Base-by-base conservation (phyloP, 345 rosid genomes). In the Eucalyptus paniculata region DNA sequence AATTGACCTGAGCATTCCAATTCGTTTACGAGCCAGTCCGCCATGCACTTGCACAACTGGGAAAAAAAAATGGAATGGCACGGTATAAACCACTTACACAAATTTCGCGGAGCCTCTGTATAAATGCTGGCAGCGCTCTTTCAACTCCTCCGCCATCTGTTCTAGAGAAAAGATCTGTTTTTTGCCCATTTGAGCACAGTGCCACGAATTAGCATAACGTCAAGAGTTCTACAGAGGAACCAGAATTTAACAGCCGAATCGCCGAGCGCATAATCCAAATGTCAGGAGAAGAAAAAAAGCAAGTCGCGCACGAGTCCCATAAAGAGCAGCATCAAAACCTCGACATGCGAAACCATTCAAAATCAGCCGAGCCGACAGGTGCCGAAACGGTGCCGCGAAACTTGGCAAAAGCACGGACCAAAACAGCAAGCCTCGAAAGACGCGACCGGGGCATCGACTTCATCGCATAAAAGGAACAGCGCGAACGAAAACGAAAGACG, bases 81-180 rank as follows among this genome's bases (percentile, higher is more conserved):
- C 9, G 37, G 21, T 37, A 24, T 87, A 50, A 37, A 65, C 50
- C 40, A 88, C 97, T 92, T 93, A 97, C 99, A 95, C 91, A 89
- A 92, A 96, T 89, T 91, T 95, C 86, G 93, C 91, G 65, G 93
- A 93, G 86, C 98, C 99, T 91, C 93, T 95, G 91, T 91, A 93
- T 34, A 97, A 92, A 47, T 58, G 93, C 92, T 95, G 99, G 92
- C 98, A 96, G 83, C 97, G 98, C 89, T 94, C 96, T 92, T 91
- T 94, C 90, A 97, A 89, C 92, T 96, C 97, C 50, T 94, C 96
- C 90, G 96, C 92, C 69, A 93, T 90, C 49, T 94, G 92, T 89
- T 96, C 97, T 50, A 95, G 91, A 72, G 93, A 91, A 89, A 42
- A 92, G 87, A 97, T 88, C 98, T 97, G 93, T 21, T 21, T 51